Evolutionary conservation across 169 alveolate genomes (phyloP).

Genomic region (Eimeria acervulina): DNA sequence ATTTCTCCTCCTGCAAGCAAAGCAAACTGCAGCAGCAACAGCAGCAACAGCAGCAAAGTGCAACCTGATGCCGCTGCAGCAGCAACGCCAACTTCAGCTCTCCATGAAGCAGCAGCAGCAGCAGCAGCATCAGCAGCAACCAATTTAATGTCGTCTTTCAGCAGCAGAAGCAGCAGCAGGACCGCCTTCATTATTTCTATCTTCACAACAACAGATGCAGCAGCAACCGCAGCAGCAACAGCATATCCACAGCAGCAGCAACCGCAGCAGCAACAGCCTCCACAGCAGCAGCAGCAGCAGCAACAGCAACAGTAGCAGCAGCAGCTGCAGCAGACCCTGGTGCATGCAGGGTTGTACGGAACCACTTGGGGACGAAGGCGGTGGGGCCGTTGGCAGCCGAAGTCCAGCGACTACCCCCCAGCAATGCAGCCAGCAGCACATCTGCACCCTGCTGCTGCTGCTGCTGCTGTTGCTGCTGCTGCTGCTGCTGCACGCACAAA

Average conservation of each 20-base stretch:
- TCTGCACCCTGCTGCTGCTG: background rate
- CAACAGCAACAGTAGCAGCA: conserved; percentile 14
- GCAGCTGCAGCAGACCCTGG: conserved; percentile 30
- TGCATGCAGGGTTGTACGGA: conserved; percentile 5
- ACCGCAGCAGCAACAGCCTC: background rate
- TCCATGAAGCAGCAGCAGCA: background rate
- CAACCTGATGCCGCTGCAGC: background rate
- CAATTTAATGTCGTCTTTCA: too few relatives aligned
- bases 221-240: too few relatives aligned
- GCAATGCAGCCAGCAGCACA: background rate
- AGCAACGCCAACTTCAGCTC: background rate
- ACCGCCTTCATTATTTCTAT: background rate
- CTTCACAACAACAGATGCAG: background rate
- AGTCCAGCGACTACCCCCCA: background rate
- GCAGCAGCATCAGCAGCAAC: background rate
- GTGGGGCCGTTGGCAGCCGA: background rate
- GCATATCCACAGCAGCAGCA: background rate
- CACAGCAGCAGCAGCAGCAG: background rate
- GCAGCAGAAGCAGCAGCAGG: background rate
- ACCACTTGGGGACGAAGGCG: conserved; percentile 30
- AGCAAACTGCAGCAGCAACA: background rate
- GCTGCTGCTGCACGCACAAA: background rate
- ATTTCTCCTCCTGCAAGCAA: background rate
- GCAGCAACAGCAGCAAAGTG: background rate
- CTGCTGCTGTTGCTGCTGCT: conserved; percentile 9